phyloP scores from a whole-genome alignment of 176 grass and related monocot species.

The Bothriochloa decipiens region DNA sequence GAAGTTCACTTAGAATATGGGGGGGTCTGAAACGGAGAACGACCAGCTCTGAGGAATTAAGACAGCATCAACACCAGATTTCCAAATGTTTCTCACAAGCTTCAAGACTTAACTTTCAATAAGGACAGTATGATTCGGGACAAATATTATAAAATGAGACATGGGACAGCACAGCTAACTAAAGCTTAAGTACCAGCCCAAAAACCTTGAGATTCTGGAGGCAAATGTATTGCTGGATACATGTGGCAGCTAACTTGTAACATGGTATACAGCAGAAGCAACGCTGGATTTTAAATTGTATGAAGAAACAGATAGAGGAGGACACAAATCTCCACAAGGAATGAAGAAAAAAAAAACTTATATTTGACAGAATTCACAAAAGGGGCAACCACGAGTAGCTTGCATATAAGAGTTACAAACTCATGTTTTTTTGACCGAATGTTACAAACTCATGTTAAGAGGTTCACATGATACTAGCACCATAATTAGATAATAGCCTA shows the following conservation, averaged over 20 bases:
- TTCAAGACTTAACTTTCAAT: neutral
- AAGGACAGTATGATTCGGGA: neutral
- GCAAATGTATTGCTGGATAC: constrained; percentile 4
- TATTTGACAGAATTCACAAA: neutral
- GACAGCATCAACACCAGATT: neutral
- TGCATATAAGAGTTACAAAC: neutral
- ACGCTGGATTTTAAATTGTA: neutral
- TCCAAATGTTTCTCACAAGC: neutral
- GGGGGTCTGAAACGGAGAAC: neutral
- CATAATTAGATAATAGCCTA: neutral
- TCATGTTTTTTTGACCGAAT: no score
- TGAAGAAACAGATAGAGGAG: neutral
- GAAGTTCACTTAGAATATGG: neutral
- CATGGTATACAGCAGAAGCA: neutral
- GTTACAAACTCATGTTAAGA: neutral
- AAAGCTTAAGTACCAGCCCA: constrained; percentile 1
- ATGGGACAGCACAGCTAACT: neutral
- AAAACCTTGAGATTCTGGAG: neutral
- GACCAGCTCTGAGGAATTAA: neutral
- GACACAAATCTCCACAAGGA: neutral
- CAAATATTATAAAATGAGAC: neutral
- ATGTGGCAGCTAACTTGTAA: neutral
- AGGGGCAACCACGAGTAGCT: neutral
- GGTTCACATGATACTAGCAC: neutral
- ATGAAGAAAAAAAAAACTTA: neutral